phyloP scores from a whole-genome alignment of 2,329 filamentous ascomycete species.

The Arthrinium puccinioides region DNA sequence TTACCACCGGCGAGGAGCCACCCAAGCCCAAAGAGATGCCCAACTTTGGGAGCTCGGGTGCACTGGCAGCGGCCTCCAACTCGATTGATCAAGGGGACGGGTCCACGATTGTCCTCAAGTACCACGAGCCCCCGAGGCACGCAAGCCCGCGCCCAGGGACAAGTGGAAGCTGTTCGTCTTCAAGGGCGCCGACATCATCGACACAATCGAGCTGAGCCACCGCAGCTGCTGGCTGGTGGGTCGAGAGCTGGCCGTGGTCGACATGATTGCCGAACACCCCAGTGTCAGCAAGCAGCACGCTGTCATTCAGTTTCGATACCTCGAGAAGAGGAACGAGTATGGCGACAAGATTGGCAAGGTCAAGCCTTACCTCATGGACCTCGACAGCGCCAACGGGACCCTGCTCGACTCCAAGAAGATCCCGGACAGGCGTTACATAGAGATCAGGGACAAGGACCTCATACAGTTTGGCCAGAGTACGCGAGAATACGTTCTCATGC shows the following conservation, averaged over 20 bases:
- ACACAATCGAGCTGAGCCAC: constrained; percentile 68
- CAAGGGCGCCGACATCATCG: constrained; percentile 72
- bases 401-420: constrained; percentile 69
- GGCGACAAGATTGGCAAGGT: constrained; percentile 76
- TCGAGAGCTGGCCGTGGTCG: constrained; percentile 71
- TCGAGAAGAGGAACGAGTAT: constrained; percentile 77
- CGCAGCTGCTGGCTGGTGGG: constrained; percentile 90
- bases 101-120: constrained; percentile 77
- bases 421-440: constrained; percentile 72
- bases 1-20: constrained; percentile 41
- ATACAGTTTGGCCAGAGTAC: constrained; percentile 81
- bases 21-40: constrained; percentile 73
- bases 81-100: constrained; percentile 63
- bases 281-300: constrained; percentile 95
- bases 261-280: constrained; percentile 79
- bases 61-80: constrained; percentile 84
- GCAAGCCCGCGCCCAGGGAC: constrained; percentile 73
- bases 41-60: constrained; percentile 75
- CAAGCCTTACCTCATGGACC: constrained; percentile 83
- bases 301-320: constrained; percentile 84
- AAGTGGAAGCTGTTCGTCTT: constrained; percentile 91
- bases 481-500: constrained; percentile 93
- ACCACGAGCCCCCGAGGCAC: constrained; percentile 92
- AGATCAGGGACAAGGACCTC: constrained; percentile 83
- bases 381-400: constrained; percentile 91